Conservation (phyloP, 2,329 filamentous ascomycete species). For the Neobulgaria alba region DNA sequence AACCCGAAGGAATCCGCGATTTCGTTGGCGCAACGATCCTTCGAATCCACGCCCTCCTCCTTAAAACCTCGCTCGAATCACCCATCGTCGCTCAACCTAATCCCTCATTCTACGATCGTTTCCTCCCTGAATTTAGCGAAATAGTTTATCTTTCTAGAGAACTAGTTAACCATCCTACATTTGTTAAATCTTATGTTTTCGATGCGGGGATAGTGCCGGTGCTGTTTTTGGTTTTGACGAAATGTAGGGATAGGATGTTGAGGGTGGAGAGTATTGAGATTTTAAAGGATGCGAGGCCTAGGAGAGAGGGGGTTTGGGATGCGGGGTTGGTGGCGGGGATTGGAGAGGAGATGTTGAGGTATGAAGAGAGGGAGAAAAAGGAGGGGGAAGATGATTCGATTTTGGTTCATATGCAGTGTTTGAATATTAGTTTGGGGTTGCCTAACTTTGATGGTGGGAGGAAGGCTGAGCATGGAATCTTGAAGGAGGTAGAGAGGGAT, state of each 20-base stretch:
- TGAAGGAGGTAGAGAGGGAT: background rate
- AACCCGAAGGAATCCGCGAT: slow-evolving; percentile 5
- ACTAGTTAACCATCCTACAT: slow-evolving; percentile 4
- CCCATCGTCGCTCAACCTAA: background rate
- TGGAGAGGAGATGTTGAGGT: slow-evolving; percentile 6
- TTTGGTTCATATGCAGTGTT: background rate
- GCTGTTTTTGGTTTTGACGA: slow-evolving; percentile 10
- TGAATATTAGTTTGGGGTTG: background rate
- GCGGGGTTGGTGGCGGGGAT: slow-evolving; percentile 11
- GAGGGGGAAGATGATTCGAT: background rate
- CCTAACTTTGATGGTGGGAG: too few species aligned
- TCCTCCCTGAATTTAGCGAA: slow-evolving; percentile 8
- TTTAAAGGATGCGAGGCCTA: slow-evolving; percentile 13
- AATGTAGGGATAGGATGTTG: slow-evolving; percentile 12
- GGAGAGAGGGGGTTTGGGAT: slow-evolving; percentile 20
- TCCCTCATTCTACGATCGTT: slow-evolving; percentile 2
- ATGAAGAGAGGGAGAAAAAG: background rate
- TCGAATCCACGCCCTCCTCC: slow-evolving; percentile 14
- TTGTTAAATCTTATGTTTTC: slow-evolving; percentile 17
- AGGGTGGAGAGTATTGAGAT: slow-evolving; percentile 15
- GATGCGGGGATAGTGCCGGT: slow-evolving; percentile 17
- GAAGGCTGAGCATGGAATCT: background rate
- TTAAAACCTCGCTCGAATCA: slow-evolving; percentile 5
- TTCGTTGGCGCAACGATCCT: slow-evolving; percentile 12
- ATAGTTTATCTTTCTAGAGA: slow-evolving; percentile 7